Evolutionary conservation across 2,329 filamentous ascomycete species (phyloP).

Genomic region (Venturia carpophila): DNA sequence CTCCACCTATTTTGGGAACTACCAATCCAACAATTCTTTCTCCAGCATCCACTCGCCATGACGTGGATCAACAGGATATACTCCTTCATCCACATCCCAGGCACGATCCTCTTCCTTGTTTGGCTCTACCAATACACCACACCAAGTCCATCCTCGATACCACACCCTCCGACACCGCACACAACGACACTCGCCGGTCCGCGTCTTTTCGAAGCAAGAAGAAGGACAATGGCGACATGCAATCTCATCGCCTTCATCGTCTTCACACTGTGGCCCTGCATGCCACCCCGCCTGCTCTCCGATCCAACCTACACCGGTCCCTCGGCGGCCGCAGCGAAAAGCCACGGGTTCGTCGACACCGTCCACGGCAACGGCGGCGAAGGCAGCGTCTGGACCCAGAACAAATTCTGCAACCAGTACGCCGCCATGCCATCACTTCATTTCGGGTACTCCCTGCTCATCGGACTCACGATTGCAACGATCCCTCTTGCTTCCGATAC

Average conservation of each 20-base stretch:
- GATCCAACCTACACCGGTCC: slow-evolving; percentile 46
- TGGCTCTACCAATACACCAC: slow-evolving; percentile 60
- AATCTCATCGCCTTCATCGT: slow-evolving; percentile 53
- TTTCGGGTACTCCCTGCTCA: slow-evolving; percentile 67
- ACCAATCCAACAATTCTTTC: slow-evolving; percentile 51
- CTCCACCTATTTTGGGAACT: slow-evolving; percentile 60
- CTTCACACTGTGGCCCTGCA: slow-evolving; percentile 53
- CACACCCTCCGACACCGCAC: background rate
- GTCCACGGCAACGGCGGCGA: slow-evolving; percentile 51
- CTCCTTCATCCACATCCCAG: slow-evolving; percentile 71
- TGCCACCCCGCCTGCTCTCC: slow-evolving; percentile 51
- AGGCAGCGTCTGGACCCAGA: slow-evolving; percentile 63
- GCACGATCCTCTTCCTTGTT: slow-evolving; percentile 61
- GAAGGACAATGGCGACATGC: slow-evolving; percentile 51
- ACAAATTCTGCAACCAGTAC: slow-evolving; percentile 69
- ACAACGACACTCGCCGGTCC: slow-evolving; percentile 38
- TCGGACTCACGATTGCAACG: slow-evolving; percentile 60
- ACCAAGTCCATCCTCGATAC: slow-evolving; percentile 28
- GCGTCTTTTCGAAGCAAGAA: slow-evolving; percentile 46
- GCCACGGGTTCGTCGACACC: slow-evolving; percentile 52
- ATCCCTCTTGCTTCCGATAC: slow-evolving; percentile 46
- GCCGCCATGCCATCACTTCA: slow-evolving; percentile 62
- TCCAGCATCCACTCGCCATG: slow-evolving; percentile 49
- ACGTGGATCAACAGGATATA: slow-evolving; percentile 65
- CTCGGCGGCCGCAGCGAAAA: slow-evolving; percentile 51